A percentile compares a stretch with the other conserved stretches of the same genome.
phyloP scores from a whole-genome alignment of 768 basidiomycete species.

The Boletus speciosus region DNA sequence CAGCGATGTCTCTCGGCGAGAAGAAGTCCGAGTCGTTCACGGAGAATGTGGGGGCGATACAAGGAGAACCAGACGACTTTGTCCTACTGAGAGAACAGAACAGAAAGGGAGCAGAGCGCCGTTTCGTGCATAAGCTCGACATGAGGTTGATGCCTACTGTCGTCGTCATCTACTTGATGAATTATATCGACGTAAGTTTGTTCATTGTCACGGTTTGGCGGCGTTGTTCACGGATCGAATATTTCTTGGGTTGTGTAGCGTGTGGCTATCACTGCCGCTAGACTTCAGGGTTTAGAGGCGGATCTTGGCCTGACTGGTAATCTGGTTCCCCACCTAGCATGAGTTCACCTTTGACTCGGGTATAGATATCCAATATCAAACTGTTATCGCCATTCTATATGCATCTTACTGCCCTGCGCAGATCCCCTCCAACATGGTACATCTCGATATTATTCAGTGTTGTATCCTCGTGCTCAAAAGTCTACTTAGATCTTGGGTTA shows the following conservation, averaged over 20 bases:
- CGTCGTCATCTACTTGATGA: constrained; percentile 24
- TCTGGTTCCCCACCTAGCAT: neutral
- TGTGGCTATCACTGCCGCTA: constrained; percentile 37
- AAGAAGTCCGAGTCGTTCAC: constrained; percentile 9
- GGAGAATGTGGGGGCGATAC: constrained; percentile 1
- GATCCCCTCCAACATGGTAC: constrained; percentile 65
- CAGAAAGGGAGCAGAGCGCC: constrained; percentile 20
- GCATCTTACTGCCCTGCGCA: constrained; percentile 62
- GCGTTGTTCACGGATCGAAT: neutral
- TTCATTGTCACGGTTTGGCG: neutral
- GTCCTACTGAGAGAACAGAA: constrained; percentile 7
- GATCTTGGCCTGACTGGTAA: constrained; percentile 37
- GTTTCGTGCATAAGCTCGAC: constrained; percentile 27
- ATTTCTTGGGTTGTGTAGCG: constrained; percentile 23
- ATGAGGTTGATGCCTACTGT: constrained; percentile 27
- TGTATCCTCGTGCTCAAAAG: neutral
- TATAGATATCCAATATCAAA: constrained; percentile 50
- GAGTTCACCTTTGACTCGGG: neutral
- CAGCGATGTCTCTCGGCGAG: constrained; percentile 6
- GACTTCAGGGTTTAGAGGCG: constrained; percentile 37
- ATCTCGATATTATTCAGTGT: neutral
- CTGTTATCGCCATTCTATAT: constrained; percentile 50
- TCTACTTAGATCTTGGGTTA: constrained; percentile 49
- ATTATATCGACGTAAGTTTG: constrained; percentile 24
- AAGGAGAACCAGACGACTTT: constrained; percentile 6